Percentiles rank a stretch among this genome's conserved stretches.
phyloP scores from a whole-genome alignment of 805 yeast species.

The Torulaspora gathmanii region DNA sequence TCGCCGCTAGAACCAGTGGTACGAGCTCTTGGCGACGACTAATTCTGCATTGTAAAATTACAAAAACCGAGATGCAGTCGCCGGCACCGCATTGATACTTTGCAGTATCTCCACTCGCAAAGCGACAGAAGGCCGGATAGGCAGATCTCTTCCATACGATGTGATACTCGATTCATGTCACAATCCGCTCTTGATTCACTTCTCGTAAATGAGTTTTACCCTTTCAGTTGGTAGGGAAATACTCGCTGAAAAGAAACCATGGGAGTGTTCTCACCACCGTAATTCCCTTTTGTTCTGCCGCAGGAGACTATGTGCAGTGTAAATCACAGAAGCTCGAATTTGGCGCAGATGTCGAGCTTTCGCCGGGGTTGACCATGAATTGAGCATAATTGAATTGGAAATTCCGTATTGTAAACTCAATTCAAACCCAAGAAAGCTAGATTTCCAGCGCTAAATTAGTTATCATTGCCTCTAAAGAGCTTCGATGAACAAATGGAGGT shows the following conservation, averaged over 20 bases:
- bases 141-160: not conserved
- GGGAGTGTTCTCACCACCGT: not conserved
- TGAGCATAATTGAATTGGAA: slow-evolving; percentile 2
- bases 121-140: not conserved
- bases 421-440: slow-evolving; percentile 11
- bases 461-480: not conserved
- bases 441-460: not conserved
- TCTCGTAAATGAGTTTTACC: slow-evolving; percentile 16
- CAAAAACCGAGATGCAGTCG: slow-evolving; percentile 6
- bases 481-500: not conserved
- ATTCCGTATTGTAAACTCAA: slow-evolving; percentile 12
- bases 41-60: slow-evolving; percentile 6
- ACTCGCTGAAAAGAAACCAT: slow-evolving; percentile 16
- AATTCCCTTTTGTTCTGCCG: not conserved
- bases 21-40: not conserved
- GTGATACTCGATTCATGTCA: not conserved
- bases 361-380: slow-evolving; percentile 13
- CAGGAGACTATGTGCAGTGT: not conserved
- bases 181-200: not conserved
- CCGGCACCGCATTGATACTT: slow-evolving; percentile 3
- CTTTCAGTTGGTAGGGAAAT: slow-evolving; percentile 12
- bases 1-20: not conserved
- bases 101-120: slow-evolving; percentile 1
- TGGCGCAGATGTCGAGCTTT: not conserved
- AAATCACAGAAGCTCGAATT: not conserved